phyloP scores from a whole-genome alignment of 2,329 filamentous ascomycete species.

The Mycosphaerella sp. region DNA sequence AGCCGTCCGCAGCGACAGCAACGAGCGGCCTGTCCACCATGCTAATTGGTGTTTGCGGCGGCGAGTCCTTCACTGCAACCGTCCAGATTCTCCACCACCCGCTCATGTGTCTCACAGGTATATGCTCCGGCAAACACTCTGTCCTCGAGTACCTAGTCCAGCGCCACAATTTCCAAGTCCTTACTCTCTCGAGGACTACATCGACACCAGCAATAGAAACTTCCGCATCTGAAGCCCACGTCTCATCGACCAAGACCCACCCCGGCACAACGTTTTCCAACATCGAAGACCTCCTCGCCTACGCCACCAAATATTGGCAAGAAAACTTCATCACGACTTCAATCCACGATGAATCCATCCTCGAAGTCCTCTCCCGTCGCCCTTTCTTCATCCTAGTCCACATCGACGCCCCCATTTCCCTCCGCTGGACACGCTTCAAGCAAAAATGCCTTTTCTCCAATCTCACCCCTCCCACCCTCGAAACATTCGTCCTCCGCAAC shows the following conservation, averaged over 20 bases:
- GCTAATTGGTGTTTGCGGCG: constrained; percentile 72
- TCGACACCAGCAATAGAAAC: constrained; percentile 39
- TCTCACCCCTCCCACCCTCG: constrained; percentile 46
- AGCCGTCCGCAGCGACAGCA: neutral
- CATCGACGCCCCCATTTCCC: constrained; percentile 78
- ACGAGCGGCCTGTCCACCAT: constrained; percentile 41
- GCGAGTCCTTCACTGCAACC: constrained; percentile 40
- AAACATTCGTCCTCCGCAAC: constrained; percentile 55
- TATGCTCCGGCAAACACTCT: constrained; percentile 87
- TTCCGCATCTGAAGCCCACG: constrained; percentile 36
- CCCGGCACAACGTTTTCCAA: constrained; percentile 48
- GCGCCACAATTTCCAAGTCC: constrained; percentile 71
- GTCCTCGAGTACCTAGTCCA: constrained; percentile 83
- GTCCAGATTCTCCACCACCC: neutral
- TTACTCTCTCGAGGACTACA: constrained; percentile 51
- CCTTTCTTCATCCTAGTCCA: constrained; percentile 93
- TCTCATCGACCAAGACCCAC: constrained; percentile 28
- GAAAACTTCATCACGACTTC: constrained; percentile 81
- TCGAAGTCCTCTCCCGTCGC: constrained; percentile 69
- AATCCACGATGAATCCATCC: constrained; percentile 63
- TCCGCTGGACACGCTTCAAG: constrained; percentile 76
- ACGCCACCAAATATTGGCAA: constrained; percentile 78
- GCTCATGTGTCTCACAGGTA: constrained; percentile 50
- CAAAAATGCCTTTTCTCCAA: constrained; percentile 47
- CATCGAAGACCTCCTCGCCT: constrained; percentile 67